Evolutionary conservation across 179 eudicot species (phyloP).

Genomic region (Sideroxylon spinosum): DNA sequence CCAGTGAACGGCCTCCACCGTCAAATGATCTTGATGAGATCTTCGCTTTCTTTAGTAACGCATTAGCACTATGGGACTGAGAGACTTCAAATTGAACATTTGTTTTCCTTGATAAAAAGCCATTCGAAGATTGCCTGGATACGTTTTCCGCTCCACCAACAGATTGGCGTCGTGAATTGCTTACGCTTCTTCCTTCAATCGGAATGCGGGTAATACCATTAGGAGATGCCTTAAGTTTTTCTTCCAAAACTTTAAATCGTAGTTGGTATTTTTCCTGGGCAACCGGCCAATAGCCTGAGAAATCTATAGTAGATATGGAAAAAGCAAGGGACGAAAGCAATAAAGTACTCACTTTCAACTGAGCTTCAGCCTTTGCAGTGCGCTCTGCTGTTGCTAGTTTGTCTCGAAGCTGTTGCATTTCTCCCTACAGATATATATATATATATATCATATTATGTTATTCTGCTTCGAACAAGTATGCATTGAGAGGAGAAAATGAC

Average conservation of each 20-base stretch:
- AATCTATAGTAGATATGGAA: constrained; percentile 10
- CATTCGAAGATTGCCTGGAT: constrained; percentile 50
- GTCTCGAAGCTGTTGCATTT: constrained; percentile 72
- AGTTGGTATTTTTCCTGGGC: constrained; percentile 67
- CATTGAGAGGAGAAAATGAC: not conserved
- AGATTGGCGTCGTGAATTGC: constrained; percentile 65
- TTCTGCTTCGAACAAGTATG: not conserved
- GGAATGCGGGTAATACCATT: constrained; percentile 32
- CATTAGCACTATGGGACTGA: constrained; percentile 27
- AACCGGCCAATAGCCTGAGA: constrained; percentile 5
- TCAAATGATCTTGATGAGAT: constrained; percentile 42
- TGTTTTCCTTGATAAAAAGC: constrained; percentile 40
- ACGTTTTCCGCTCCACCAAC: constrained; percentile 60
- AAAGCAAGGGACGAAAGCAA: not conserved
- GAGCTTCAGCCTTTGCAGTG: constrained; percentile 74
- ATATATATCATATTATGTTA: not conserved
- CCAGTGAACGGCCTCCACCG: constrained; percentile 31
- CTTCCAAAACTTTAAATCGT: constrained; percentile 85
- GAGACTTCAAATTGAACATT: constrained; percentile 35
- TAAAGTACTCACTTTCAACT: constrained; percentile 46
- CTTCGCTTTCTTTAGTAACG: constrained; percentile 38
- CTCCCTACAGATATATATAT: constrained; percentile 63
- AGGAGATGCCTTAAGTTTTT: constrained; percentile 48
- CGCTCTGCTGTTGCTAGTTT: constrained; percentile 70
- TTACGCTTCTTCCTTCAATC: constrained; percentile 43